Conservation (phyloP, 1,284 basidiomycete genomes). For the Malassezia furfur region DNA sequence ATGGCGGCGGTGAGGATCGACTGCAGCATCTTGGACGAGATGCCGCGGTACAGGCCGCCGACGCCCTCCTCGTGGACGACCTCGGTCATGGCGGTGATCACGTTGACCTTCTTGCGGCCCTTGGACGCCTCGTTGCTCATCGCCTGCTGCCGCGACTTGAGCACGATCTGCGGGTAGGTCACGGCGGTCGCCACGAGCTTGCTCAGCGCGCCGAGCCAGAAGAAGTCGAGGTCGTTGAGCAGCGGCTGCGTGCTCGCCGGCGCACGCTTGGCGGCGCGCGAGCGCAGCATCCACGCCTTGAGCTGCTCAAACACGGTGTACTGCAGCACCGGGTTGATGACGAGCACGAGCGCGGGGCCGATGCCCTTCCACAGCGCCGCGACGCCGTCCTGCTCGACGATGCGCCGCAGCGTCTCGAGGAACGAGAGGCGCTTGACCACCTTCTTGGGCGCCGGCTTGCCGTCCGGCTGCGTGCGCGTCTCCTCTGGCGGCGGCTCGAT, state of each 20-base stretch:
- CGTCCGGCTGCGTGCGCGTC: neutral
- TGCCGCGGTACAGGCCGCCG: conserved; percentile 44
- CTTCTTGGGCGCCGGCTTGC: conserved; percentile 4
- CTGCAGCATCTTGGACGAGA: conserved; percentile 43
- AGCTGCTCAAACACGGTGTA: conserved; percentile 48
- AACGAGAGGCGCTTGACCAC: conserved; percentile 36
- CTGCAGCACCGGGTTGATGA: conserved; percentile 84
- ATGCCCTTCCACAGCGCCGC: conserved; percentile 88
- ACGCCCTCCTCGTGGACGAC: conserved; percentile 41
- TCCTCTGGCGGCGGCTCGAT: conserved; percentile 1
- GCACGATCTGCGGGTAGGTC: conserved; percentile 47
- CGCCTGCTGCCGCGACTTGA: conserved; percentile 46
- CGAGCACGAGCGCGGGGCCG: conserved; percentile 81
- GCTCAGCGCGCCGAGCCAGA: conserved; percentile 43
- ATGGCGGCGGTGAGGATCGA: conserved; percentile 45
- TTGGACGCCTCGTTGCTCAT: conserved; percentile 22
- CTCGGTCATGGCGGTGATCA: conserved; percentile 46
- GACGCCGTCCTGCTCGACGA: conserved; percentile 68
- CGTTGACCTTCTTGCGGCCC: conserved; percentile 29
- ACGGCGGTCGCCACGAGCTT: conserved; percentile 46
- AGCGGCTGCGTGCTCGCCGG: conserved; percentile 15
- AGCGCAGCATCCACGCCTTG: conserved; percentile 41
- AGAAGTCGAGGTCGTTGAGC: conserved; percentile 44
- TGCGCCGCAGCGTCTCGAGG: conserved; percentile 61
- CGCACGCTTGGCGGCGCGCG: conserved; percentile 21